Evolutionary conservation across 2,329 filamentous ascomycete genomes (phyloP).

Genomic region (Aureobasidium lini): DNA sequence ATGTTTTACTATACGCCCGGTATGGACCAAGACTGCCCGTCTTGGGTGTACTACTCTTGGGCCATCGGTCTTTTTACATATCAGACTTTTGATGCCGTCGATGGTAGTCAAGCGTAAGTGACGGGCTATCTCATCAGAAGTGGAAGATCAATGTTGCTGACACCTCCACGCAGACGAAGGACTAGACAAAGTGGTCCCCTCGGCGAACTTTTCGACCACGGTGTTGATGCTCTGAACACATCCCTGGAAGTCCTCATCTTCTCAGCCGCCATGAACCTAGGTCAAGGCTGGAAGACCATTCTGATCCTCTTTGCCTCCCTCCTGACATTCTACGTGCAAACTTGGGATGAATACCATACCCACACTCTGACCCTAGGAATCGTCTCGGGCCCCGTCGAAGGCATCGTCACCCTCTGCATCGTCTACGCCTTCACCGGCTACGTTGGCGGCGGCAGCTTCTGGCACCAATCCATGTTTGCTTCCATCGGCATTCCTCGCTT

Average conservation of each 20-base stretch:
- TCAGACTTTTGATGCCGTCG: constrained; percentile 96
- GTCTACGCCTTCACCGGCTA: constrained; percentile 80
- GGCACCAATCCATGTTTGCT: constrained; percentile 74
- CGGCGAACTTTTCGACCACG: constrained; percentile 95
- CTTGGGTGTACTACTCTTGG: constrained; percentile 94
- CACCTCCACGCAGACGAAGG: constrained; percentile 52
- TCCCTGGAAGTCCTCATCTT: constrained; percentile 90
- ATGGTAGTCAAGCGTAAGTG: constrained; percentile 82
- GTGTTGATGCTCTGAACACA: constrained; percentile 94
- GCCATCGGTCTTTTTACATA: constrained; percentile 85
- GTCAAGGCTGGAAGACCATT: constrained; percentile 85
- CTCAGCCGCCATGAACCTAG: constrained; percentile 84
- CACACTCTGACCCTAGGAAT: constrained; percentile 89
- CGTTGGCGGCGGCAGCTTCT: constrained; percentile 84
- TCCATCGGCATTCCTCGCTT: constrained; percentile 61
- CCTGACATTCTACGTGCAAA: constrained; percentile 96
- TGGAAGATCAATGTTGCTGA: background rate
- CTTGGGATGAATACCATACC: constrained; percentile 99
- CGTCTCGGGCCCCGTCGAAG: constrained; percentile 91
- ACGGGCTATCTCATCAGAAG: background rate
- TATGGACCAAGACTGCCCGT: constrained; percentile 84
- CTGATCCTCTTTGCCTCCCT: constrained; percentile 74
- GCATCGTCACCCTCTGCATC: constrained; percentile 72
- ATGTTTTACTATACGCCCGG: constrained; percentile 94
- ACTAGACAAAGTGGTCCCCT: constrained; percentile 89